Base-by-base conservation (phyloP, 2,329 filamentous ascomycete genomes). In the Cyphellophora europaea region DNA sequence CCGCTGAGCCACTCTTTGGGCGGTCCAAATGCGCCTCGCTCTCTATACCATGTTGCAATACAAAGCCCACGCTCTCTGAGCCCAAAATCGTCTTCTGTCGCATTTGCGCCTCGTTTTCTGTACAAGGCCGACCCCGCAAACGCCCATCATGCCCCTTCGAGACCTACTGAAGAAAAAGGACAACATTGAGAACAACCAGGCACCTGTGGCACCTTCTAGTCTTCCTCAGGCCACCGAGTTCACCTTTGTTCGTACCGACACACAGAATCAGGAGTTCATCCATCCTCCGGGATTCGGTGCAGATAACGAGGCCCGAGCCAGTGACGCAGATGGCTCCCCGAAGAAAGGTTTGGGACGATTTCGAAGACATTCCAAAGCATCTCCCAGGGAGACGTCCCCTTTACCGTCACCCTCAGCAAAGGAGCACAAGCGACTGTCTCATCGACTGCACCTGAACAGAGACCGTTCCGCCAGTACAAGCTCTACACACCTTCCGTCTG, bases 241-340 rank as follows among this genome's bases (percentile, higher is more conserved):
- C 63, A 85, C 72, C 44, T 86, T 95, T 62, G 71, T 91, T 52
- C 80, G 87, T 42, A 81, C 84, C 45, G 89, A 93, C 53, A 94
- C 88, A 1, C 63, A 77, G 45, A 77, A 79, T 2, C 74, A 87
- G 54, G 86, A 95, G 57, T 65, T 81, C 46, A 84, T 94, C 55
- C 67, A 76, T 37, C 82, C 84, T 8, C 82, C 86, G 5, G 55
- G 56, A 34, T 69, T 69, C 47, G 60, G 61, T 11, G 66, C 64
- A 37, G 67, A 69, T 35, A 16, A 29, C 19, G 37, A 38, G 33
- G 12, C 37, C 53, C 32, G 51, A 49, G 17, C 49, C 46, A 44
- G 35, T 10, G 33, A 37, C 19, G 27, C 38, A 54, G 16, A 42
- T 4, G 8, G 18, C 11, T 19, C 30, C 30, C 15, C 30, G 15